Percentiles rank a stretch among this genome's conserved stretches.
Conservation (phyloP, 306 rosid species). For the Hippophae tibetana region DNA sequence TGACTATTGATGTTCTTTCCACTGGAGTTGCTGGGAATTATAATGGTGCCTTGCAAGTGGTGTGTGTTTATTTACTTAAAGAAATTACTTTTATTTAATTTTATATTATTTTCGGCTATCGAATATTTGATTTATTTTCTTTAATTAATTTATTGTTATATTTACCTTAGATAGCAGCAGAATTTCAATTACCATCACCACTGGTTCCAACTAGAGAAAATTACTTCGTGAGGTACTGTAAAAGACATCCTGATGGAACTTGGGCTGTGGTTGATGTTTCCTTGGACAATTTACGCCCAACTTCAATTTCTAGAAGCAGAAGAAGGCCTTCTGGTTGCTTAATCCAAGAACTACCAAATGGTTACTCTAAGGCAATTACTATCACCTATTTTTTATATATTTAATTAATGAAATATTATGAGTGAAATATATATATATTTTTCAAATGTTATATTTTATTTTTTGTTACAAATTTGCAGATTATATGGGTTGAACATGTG, state of each 20-base stretch:
- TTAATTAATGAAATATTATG: too few relatives aligned
- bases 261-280: slow-evolving; percentile 88
- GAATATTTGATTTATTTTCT: not conserved
- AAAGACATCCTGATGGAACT: slow-evolving; percentile 42
- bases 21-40: slow-evolving; percentile 63
- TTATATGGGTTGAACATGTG: slow-evolving; percentile 80
- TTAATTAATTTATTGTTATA: too few relatives aligned
- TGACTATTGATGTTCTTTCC: slow-evolving; percentile 54
- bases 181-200: slow-evolving; percentile 77
- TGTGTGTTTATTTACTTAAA: slow-evolving; percentile 5
- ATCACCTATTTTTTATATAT: too few relatives aligned
- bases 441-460: too few relatives aligned
- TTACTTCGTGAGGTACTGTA: slow-evolving; percentile 65
- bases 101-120: not conserved
- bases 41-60: slow-evolving; percentile 80
- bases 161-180: slow-evolving; percentile 39
- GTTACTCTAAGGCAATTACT: slow-evolving; percentile 53
- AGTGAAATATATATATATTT: too few relatives aligned
- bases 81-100: not conserved
- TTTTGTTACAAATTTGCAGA: slow-evolving; percentile 21
- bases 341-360: slow-evolving; percentile 66
- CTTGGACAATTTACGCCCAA: slow-evolving; percentile 45
- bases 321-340: slow-evolving; percentile 88
- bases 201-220: slow-evolving; percentile 58
- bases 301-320: slow-evolving; percentile 24